These are phyloP conservation scores for Brettanomyces nanus DNA, from an alignment of 805 yeast genomes.

Conservation along the genomic window DNA sequence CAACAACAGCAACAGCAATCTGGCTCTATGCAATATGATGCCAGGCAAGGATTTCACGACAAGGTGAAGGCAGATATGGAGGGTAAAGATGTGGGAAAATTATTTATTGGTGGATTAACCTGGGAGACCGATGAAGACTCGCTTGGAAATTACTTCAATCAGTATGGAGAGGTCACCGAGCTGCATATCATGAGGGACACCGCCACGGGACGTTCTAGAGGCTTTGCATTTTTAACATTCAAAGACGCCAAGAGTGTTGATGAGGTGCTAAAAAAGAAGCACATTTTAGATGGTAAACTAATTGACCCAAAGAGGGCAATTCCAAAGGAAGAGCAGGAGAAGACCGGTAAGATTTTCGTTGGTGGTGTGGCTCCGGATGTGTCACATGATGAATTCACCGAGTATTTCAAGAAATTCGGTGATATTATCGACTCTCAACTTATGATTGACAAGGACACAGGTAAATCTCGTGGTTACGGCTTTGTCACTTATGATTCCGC, in stretches of 20 bases:
- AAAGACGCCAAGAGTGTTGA: conserved; percentile 75
- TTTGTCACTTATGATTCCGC: conserved; percentile 93
- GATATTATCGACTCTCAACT: conserved; percentile 90
- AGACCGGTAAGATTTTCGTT: conserved; percentile 92
- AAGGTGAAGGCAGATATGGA: conserved; percentile 41
- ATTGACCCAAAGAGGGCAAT: conserved; percentile 97
- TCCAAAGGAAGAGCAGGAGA: conserved; percentile 95
- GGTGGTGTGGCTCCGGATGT: conserved; percentile 96
- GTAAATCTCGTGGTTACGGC: conserved; percentile 95
- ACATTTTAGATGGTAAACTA: conserved; percentile 87
- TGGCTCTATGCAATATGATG: neutral
- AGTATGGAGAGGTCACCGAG: conserved; percentile 84
- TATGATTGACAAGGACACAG: conserved; percentile 96
- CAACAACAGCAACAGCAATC: conserved; percentile 11
- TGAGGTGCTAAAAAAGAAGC: conserved; percentile 78
- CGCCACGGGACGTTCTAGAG: conserved; percentile 81
- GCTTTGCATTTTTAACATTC: conserved; percentile 91
- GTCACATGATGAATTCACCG: conserved; percentile 82
- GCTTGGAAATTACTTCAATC: conserved; percentile 69
- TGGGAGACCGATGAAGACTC: conserved; percentile 96
- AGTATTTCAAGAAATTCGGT: conserved; percentile 81
- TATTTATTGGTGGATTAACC: conserved; percentile 94
- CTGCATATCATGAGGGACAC: conserved; percentile 90
- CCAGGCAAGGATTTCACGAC: conserved; percentile 13
- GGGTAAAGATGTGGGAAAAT: conserved; percentile 70